phyloP scores from a whole-genome alignment of 192 early-diverging fungal species.

The Backusella macrospora region DNA sequence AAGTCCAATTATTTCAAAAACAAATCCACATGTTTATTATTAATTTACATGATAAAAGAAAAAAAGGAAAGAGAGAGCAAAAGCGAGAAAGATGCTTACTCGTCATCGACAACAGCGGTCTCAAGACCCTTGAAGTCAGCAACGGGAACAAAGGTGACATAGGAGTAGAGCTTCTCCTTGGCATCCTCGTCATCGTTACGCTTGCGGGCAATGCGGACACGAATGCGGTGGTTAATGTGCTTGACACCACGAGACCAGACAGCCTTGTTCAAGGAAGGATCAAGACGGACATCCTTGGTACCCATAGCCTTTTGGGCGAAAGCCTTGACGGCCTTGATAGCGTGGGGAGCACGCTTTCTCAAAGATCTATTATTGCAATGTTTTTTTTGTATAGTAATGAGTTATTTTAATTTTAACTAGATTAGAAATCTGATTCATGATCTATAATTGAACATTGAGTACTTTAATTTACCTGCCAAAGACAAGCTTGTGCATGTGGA shows the following conservation, averaged over 20 bases:
- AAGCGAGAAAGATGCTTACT: constrained; percentile 23
- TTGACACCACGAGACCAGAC: constrained; percentile 94
- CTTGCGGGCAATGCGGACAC: constrained; percentile 92
- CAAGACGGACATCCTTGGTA: constrained; percentile 95
- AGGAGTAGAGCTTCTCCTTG: constrained; percentile 97
- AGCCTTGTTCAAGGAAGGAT: constrained; percentile 92
- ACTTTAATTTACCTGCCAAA: constrained; percentile 62
- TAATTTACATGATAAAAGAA: not conserved
- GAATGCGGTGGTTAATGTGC: constrained; percentile 93
- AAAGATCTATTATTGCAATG: constrained; percentile 56
- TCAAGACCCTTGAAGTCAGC: constrained; percentile 80
- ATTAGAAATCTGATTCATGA: not conserved
- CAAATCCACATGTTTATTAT: too few relatives aligned
- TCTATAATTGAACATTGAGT: not conserved
- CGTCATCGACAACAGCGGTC: constrained; percentile 43
- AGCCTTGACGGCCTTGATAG: constrained; percentile 89
- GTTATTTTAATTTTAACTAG: not conserved
- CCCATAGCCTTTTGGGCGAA: constrained; percentile 95
- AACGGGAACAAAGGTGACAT: constrained; percentile 86
- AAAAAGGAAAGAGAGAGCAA: not conserved
- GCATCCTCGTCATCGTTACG: constrained; percentile 97
- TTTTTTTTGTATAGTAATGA: not conserved
- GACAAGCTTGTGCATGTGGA: constrained; percentile 97
- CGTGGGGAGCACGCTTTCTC: constrained; percentile 96
- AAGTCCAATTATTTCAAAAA: too few relatives aligned